Base-by-base conservation (phyloP, 139 green algal genomes). In the Ostreobium quekettii region DNA sequence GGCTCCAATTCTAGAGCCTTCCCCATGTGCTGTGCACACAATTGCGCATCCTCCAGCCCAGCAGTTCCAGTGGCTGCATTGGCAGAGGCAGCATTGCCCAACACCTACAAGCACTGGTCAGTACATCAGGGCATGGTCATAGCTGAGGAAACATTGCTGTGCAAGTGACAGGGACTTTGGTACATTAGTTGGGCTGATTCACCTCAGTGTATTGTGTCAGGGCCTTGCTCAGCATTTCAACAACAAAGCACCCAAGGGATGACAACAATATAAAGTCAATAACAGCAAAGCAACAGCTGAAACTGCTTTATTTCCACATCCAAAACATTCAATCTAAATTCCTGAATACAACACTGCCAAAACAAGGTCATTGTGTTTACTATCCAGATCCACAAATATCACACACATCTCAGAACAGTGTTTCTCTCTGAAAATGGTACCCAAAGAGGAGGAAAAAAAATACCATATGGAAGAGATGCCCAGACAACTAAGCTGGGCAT, bases 21-120 rank as follows among this genome's bases (percentile, higher is more conserved):
- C 3, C 83, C 78, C 22, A 90, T 47, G 7, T 76, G 74, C 1
- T 84, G 49, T 1, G 87, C 90, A 30, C 47, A 84, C 19, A 76
- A 72, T 7, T 90, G 64, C 2, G 82, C 74, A 77, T 93, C 86
- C 48, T 78, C 72, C 67, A 87, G 85, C 29, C 93, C 93, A 46
- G 81, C 69, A 30, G 76, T 76, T 7, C 93, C 93, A 5, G 91
- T 97, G 31, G 89, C 92, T 7, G 92, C 91, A 67, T 98, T 98
- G 61, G 93, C 93, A 74, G 97, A 91, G 24, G 93, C 94, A 1
- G 94, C 93, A 64, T 99, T 99, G 35, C 87, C 90, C 67, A 97
- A 70, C 49, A 97, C 82, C 84, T 93, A 78, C 61, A 81, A 26
- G 4, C 7, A 65, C 48, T 48, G 1, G 29, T 33, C 64, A 26